Conservation (phyloP, 2,329 filamentous ascomycete genomes). For the Penicillium digitatum region DNA sequence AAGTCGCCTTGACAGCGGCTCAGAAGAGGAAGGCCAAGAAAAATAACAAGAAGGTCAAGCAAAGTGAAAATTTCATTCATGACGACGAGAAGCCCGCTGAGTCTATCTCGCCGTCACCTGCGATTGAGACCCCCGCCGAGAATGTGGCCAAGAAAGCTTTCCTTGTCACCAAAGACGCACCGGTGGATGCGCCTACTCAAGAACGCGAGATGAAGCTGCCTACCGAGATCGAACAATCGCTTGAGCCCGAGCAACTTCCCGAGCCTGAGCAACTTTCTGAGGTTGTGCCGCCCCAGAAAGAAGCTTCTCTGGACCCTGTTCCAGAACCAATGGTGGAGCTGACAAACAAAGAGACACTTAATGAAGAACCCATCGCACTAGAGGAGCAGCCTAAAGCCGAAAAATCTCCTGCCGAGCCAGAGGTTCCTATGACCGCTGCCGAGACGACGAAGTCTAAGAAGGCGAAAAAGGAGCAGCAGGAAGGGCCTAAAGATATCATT, state of each 20-base stretch:
- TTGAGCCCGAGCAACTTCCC: not conserved
- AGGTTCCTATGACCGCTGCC: slow-evolving; percentile 16
- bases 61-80: slow-evolving; percentile 12
- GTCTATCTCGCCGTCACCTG: not conserved
- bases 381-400: slow-evolving; percentile 1
- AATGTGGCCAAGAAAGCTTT: not conserved
- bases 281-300: not conserved
- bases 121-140: not conserved
- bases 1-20: slow-evolving; percentile 17
- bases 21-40: slow-evolving; percentile 41
- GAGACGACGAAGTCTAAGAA: slow-evolving; percentile 19
- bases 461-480: slow-evolving; percentile 16
- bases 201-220: not conserved
- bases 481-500: slow-evolving; percentile 6
- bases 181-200: not conserved
- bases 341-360: not conserved
- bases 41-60: slow-evolving; percentile 24
- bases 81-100: slow-evolving; percentile 13
- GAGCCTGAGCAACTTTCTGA: not conserved
- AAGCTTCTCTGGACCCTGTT: not conserved
- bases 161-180: not conserved
- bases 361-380: not conserved
- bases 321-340: not conserved
- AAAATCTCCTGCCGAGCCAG: slow-evolving; percentile 2
- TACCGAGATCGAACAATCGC: slow-evolving; percentile 1